Conservation (phyloP, 2,329 filamentous ascomycete species). For the Pseudohalonectria lignicola region DNA sequence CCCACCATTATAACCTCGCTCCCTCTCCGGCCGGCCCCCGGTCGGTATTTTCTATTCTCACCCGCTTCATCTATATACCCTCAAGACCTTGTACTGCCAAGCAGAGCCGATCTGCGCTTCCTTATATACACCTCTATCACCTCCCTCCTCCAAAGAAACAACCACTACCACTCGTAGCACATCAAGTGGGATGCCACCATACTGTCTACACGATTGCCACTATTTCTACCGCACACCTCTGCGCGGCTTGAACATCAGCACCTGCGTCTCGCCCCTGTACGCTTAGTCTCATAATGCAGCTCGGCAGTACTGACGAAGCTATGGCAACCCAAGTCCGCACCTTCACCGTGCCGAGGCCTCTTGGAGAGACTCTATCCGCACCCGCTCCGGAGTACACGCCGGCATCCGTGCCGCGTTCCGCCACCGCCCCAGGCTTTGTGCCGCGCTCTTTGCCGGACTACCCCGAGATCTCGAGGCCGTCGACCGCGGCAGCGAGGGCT, state of each 20-base stretch:
- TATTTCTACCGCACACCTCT: conserved; percentile 89
- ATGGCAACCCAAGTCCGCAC: conserved; percentile 59
- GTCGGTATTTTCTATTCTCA: background rate
- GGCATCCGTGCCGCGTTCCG: background rate
- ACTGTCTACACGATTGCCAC: conserved; percentile 78
- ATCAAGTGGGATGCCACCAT: conserved; percentile 61
- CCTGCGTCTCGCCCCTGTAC: conserved; percentile 66
- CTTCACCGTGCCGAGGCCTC: conserved; percentile 57
- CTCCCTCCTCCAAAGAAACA: too few relatives aligned
- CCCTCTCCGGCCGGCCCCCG: background rate
- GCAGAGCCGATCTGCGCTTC: too few relatives aligned
- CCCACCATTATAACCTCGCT: background rate
- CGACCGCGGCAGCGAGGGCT: conserved; percentile 20
- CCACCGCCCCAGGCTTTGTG: conserved; percentile 16
- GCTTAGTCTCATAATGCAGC: conserved; percentile 36
- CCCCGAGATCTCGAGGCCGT: conserved; percentile 22
- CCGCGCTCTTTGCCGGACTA: conserved; percentile 26
- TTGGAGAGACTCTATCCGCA: conserved; percentile 53
- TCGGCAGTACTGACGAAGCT: conserved; percentile 28
- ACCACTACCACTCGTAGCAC: conserved; percentile 10
- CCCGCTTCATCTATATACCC: background rate
- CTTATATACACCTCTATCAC: too few relatives aligned
- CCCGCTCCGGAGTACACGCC: conserved; percentile 26
- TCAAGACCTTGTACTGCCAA: background rate
- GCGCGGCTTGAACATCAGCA: conserved; percentile 75